Evolutionary conservation across 768 basidiomycete genomes (phyloP).

Genomic region (Leucogyrophana mollusca): DNA sequence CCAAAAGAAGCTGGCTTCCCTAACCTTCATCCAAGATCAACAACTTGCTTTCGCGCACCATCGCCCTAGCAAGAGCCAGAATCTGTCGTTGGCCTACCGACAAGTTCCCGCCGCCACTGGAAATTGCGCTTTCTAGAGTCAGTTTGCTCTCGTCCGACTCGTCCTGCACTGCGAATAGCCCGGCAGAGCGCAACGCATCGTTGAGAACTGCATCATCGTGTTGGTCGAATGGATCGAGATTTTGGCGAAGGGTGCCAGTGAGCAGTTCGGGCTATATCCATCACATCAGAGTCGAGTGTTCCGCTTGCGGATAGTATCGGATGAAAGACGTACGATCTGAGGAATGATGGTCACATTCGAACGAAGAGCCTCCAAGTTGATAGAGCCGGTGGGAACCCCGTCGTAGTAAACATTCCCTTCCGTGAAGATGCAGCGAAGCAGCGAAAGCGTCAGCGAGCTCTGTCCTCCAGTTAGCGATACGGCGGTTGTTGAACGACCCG

Average conservation of each 20-base stretch:
- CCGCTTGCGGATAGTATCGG: background rate
- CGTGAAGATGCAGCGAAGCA: constrained; percentile 54
- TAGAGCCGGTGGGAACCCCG: constrained; percentile 40
- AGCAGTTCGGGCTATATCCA: constrained; percentile 44
- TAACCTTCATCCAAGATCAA: too few relatives aligned
- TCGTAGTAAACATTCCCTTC: constrained; percentile 54
- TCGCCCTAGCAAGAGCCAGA: too few relatives aligned
- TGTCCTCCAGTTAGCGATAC: constrained; percentile 12
- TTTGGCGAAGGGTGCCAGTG: constrained; percentile 54
- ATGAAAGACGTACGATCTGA: constrained; percentile 47
- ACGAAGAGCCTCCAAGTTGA: too few relatives aligned
- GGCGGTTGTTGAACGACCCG: constrained; percentile 1
- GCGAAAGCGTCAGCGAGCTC: constrained; percentile 50
- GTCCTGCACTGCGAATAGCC: constrained; percentile 40
- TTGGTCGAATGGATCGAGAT: constrained; percentile 60
- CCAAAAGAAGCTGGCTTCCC: too few relatives aligned
- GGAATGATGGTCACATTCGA: constrained; percentile 60
- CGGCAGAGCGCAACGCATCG: constrained; percentile 48
- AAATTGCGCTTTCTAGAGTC: too few relatives aligned
- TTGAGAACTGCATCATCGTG: constrained; percentile 53
- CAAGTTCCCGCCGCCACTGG: constrained; percentile 45
- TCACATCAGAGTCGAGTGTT: background rate
- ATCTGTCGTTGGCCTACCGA: constrained; percentile 59
- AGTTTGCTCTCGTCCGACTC: constrained; percentile 32
- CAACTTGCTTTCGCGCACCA: too few relatives aligned